phyloP scores from a whole-genome alignment of 2,329 filamentous ascomycete species.

The Xylariaceae sp. region DNA sequence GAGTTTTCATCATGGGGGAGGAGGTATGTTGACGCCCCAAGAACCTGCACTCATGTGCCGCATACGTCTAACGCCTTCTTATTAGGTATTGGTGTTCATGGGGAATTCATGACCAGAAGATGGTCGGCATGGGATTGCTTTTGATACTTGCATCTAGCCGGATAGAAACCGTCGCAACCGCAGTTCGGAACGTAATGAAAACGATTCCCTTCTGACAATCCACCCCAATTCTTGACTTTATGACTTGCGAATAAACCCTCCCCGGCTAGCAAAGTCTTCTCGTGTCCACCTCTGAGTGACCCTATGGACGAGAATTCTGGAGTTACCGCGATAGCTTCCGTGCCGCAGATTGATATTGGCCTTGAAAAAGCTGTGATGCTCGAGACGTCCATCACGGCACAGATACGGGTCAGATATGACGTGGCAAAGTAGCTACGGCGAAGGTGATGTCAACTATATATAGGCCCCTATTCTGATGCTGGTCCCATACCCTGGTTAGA shows the following conservation, averaged over 20 bases:
- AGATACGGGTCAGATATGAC: conserved; percentile 66
- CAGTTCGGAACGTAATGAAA: conserved; percentile 28
- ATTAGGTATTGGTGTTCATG: conserved; percentile 34
- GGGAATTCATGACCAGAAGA: conserved; percentile 34
- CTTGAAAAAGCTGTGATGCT: conserved; percentile 64
- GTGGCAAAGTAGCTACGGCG: background rate
- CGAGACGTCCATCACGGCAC: conserved; percentile 60
- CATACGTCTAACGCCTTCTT: conserved; percentile 10
- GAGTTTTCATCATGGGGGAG: conserved; percentile 24
- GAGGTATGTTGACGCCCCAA: conserved; percentile 21
- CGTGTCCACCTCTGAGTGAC: conserved; percentile 46
- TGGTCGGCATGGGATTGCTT: conserved; percentile 36
- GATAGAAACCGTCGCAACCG: conserved; percentile 31
- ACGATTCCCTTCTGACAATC: conserved; percentile 27
- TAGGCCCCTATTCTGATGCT: no score
- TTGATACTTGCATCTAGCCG: conserved; percentile 37
- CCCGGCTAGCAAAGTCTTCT: conserved; percentile 61
- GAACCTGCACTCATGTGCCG: background rate
- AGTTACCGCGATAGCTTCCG: conserved; percentile 59
- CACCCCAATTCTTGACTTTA: background rate
- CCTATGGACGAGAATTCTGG: conserved; percentile 56
- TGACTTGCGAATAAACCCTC: conserved; percentile 22
- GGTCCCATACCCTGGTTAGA: no score
- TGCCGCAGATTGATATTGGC: conserved; percentile 62
- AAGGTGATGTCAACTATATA: no score